Conservation (phyloP, 2,329 filamentous ascomycete genomes). For the Ophiocordyceps robertsii region DNA sequence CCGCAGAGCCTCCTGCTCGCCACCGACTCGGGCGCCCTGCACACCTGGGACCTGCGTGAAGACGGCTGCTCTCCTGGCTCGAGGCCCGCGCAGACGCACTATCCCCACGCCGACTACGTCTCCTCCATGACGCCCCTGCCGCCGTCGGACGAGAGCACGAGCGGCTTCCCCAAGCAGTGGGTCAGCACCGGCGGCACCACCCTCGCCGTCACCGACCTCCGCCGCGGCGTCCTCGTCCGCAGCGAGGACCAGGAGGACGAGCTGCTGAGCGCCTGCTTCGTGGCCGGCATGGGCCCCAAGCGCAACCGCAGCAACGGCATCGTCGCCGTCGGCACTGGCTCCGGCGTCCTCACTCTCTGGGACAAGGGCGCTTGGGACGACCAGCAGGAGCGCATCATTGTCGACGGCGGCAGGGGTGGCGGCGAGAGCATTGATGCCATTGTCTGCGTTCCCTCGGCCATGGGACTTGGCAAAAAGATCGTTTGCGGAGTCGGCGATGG, state of each 20-base stretch:
- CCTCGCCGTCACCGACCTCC: constrained; percentile 76
- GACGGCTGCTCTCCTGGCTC: constrained; percentile 33
- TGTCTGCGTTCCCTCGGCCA: constrained; percentile 53
- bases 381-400: constrained; percentile 75
- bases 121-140: constrained; percentile 78
- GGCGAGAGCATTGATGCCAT: constrained; percentile 76
- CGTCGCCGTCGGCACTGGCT: constrained; percentile 60
- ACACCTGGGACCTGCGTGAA: constrained; percentile 73
- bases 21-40: constrained; percentile 79
- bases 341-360: constrained; percentile 82
- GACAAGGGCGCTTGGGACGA: constrained; percentile 93
- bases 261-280: constrained; percentile 66
- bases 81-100: constrained; percentile 65
- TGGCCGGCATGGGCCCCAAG: constrained; percentile 62
- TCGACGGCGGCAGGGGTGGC: constrained; percentile 47
- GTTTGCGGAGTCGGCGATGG: constrained; percentile 77
- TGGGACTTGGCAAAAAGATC: constrained; percentile 59
- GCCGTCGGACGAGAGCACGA: constrained; percentile 66
- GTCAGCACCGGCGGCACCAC: constrained; percentile 87
- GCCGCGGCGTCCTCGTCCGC: constrained; percentile 71
- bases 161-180: constrained; percentile 88
- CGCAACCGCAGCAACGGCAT: constrained; percentile 55
- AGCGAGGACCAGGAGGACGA: constrained; percentile 96
- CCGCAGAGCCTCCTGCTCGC: constrained; percentile 80
- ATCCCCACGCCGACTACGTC: constrained; percentile 85